Evolutionary conservation across 2,329 filamentous ascomycete genomes (phyloP).

Genomic region (Colletotrichum sp.): DNA sequence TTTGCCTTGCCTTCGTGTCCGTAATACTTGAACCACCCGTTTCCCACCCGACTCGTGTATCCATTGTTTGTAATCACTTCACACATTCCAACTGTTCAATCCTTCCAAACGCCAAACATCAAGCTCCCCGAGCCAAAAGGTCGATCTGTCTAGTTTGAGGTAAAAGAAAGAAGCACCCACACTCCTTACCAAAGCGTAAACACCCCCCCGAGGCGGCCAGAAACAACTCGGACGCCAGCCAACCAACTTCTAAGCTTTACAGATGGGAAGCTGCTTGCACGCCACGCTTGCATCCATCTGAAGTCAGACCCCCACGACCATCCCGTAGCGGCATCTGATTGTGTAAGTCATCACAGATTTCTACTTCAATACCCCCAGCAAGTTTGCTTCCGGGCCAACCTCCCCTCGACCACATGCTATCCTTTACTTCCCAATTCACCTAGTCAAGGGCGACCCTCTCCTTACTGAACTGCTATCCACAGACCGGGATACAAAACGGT

Average conservation of each 20-base stretch:
- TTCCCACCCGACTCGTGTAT: conserved; percentile 8
- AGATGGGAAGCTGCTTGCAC: background rate
- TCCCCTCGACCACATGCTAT: background rate
- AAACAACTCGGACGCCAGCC: background rate
- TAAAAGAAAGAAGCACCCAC: background rate
- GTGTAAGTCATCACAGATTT: conserved; percentile 8
- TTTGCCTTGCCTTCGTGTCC: conserved; percentile 7
- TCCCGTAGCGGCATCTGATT: background rate
- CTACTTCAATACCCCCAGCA: background rate
- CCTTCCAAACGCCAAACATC: background rate
- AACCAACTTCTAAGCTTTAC: background rate
- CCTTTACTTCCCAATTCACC: background rate
- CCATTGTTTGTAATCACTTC: conserved; percentile 9
- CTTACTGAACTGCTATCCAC: conserved; percentile 21
- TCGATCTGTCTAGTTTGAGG: background rate
- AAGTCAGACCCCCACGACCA: background rate
- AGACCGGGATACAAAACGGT: conserved; percentile 13
- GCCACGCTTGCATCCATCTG: background rate
- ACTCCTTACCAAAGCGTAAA: background rate
- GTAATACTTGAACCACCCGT: conserved; percentile 18
- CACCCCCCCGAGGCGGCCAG: background rate
- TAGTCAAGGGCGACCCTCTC: background rate
- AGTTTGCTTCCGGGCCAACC: background rate
- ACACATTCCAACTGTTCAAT: background rate
- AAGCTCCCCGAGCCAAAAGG: background rate